Evolutionary conservation across 2,329 filamentous ascomycete species (phyloP).

Genomic region (Cercospora sojina): DNA sequence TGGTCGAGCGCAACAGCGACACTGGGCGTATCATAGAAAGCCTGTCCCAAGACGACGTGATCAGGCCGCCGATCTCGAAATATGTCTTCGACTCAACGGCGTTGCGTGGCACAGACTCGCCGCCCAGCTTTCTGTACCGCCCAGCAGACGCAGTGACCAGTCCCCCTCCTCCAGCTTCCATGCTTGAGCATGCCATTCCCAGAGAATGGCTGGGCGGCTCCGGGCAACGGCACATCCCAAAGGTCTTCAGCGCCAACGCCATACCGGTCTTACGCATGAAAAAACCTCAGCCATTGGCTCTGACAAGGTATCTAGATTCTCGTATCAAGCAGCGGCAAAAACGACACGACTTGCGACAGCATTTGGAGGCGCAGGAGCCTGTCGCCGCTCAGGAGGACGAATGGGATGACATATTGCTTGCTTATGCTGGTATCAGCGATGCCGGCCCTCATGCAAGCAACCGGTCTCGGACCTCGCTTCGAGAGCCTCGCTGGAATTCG

Average conservation of each 20-base stretch:
- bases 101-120: background rate
- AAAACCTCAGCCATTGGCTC: conserved; percentile 62
- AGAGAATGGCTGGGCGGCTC: conserved; percentile 40
- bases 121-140: background rate
- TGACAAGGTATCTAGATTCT: conserved; percentile 59
- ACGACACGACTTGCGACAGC: conserved; percentile 42
- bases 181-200: conserved; percentile 29
- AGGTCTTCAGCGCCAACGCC: conserved; percentile 55
- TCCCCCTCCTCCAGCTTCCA: background rate
- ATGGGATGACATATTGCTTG: conserved; percentile 48
- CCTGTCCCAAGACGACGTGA: background rate
- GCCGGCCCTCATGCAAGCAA: conserved; percentile 14
- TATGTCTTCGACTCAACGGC: background rate
- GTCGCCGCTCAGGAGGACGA: conserved; percentile 48
- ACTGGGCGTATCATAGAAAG: background rate
- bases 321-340: conserved; percentile 50
- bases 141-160: background rate
- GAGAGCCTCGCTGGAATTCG: background rate
- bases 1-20: background rate
- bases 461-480: background rate
- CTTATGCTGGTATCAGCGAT: conserved; percentile 19
- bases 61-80: background rate
- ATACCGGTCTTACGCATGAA: conserved; percentile 65
- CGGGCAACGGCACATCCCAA: conserved; percentile 59
- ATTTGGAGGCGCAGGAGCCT: conserved; percentile 45